phyloP scores from a whole-genome alignment of 495 filamentous ascomycete genomes.

The Penicillium ucsense region DNA sequence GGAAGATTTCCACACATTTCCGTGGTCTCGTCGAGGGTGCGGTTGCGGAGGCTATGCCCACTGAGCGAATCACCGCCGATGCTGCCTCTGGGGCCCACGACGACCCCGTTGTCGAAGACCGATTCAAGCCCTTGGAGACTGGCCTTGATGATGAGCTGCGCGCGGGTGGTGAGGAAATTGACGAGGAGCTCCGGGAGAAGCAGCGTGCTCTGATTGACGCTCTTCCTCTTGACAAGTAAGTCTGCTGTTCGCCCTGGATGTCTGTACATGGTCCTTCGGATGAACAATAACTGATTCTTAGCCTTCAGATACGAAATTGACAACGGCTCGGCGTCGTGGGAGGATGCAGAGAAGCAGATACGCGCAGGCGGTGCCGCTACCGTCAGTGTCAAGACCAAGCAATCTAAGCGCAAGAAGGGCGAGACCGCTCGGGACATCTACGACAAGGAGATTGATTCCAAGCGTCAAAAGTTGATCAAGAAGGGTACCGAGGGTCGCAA shows the following conservation, averaged over 20 bases:
- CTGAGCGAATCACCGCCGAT: constrained; percentile 37
- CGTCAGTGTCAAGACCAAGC: constrained; percentile 75
- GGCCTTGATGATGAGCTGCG: constrained; percentile 78
- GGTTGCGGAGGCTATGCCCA: constrained; percentile 59
- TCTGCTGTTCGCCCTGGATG: constrained; percentile 4
- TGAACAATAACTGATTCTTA: constrained; percentile 39
- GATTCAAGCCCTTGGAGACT: constrained; percentile 59
- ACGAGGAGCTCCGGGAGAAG: constrained; percentile 60
- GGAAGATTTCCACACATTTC: constrained; percentile 75
- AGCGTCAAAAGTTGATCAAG: constrained; percentile 41
- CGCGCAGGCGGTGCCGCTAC: constrained; percentile 50
- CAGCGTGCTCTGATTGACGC: constrained; percentile 82
- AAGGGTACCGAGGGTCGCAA: constrained; percentile 43
- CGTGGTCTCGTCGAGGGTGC: constrained; percentile 62
- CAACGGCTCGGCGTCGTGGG: constrained; percentile 62
- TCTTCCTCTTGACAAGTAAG: constrained; percentile 80
- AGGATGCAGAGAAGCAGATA: constrained; percentile 74
- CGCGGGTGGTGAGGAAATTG: constrained; percentile 68
- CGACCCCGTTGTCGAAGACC: constrained; percentile 44
- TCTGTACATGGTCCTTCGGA: constrained; percentile 5
- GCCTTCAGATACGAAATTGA: constrained; percentile 68
- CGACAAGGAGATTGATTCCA: constrained; percentile 38
- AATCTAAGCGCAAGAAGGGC: constrained; percentile 68
- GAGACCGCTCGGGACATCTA: constrained; percentile 47
- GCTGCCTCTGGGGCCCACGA: constrained; percentile 54